Percentiles rank a stretch among this genome's conserved stretches.
phyloP scores from a whole-genome alignment of 306 rosid genomes.

The Vigna hirtella region DNA sequence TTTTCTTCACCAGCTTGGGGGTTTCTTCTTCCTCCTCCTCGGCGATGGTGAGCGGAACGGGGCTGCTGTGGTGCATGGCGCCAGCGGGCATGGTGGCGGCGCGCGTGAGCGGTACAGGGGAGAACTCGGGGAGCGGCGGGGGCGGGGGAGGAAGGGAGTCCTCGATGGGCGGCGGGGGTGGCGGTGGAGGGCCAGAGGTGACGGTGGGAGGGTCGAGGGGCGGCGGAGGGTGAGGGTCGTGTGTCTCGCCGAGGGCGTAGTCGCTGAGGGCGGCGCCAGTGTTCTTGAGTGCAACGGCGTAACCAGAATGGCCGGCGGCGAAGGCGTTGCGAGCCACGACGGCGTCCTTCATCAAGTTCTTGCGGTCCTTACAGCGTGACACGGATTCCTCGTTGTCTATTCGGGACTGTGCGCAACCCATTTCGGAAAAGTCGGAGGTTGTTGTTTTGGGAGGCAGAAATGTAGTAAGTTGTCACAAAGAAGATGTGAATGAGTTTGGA shows the following conservation, averaged over 20 bases:
- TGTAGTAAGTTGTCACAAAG: neutral
- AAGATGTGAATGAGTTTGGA: conserved; percentile 3
- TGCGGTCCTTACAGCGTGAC: conserved; percentile 77
- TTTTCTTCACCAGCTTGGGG: neutral
- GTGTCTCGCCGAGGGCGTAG: conserved; percentile 77
- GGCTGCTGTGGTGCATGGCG: conserved; percentile 41
- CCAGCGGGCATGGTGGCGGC: conserved; percentile 76
- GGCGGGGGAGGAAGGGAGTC: conserved; percentile 70
- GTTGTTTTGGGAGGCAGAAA: neutral
- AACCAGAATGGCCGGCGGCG: conserved; percentile 85
- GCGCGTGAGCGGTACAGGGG: conserved; percentile 70
- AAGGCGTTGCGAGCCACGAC: conserved; percentile 83
- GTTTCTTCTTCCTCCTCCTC: conserved; percentile 54
- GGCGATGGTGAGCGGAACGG: conserved; percentile 50
- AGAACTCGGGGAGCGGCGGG: conserved; percentile 72
- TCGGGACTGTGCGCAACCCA: conserved; percentile 91
- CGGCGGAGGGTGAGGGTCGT: conserved; percentile 58
- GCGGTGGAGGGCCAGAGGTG: conserved; percentile 74
- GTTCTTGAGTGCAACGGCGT: conserved; percentile 69
- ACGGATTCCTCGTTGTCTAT: conserved; percentile 92
- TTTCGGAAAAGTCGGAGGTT: conserved; percentile 30
- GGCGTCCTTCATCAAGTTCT: conserved; percentile 70
- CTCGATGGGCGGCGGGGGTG: conserved; percentile 60
- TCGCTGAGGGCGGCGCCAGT: conserved; percentile 91
- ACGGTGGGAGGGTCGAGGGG: conserved; percentile 58